Percentiles rank a stretch among this genome's conserved stretches.
These are phyloP conservation scores for Acrocalymma vagum DNA, from an alignment of 2,329 filamentous ascomycete genomes.

Conservation along the genomic window DNA sequence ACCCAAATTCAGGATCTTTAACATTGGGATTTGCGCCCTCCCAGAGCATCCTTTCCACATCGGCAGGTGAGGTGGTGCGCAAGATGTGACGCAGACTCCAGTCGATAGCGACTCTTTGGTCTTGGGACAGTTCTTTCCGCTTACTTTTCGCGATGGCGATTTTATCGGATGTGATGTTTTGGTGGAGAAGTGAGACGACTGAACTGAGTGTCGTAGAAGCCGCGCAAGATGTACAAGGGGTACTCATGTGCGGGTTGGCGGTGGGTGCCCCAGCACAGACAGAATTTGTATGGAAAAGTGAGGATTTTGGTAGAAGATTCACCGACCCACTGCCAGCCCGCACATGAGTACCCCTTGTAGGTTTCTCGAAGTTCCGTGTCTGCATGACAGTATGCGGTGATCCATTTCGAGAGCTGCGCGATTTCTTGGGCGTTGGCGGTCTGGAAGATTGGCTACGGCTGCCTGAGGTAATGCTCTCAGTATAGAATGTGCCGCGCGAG, in stretches of 20 bases:
- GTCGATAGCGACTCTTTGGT: slow-evolving; percentile 36
- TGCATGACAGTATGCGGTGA: slow-evolving; percentile 14
- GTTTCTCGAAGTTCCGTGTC: no score
- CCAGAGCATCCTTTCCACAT: slow-evolving; percentile 39
- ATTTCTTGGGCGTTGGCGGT: slow-evolving; percentile 28
- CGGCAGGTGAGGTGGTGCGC: slow-evolving; percentile 24
- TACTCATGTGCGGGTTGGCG: no score
- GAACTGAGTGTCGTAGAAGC: slow-evolving; percentile 34
- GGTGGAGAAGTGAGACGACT: slow-evolving; percentile 35
- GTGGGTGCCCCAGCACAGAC: no score
- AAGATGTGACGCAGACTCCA: slow-evolving; percentile 38
- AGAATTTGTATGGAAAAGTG: no score
- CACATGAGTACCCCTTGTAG: no score
- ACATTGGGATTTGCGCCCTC: slow-evolving; percentile 42
- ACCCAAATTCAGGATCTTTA: slow-evolving; percentile 36
- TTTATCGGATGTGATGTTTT: slow-evolving; percentile 35
- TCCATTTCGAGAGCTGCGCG: slow-evolving; percentile 30
- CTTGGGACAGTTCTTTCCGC: slow-evolving; percentile 30
- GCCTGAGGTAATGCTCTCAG: slow-evolving; percentile 34
- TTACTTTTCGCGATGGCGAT: slow-evolving; percentile 37
- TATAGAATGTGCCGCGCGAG: slow-evolving; percentile 39
- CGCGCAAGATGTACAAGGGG: no score
- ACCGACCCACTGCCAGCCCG: no score
- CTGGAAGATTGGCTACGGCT: slow-evolving; percentile 24
- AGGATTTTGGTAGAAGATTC: slow-evolving; percentile 18